phyloP scores from a whole-genome alignment of 1,139 yeast species.

The Taphrina confusa region DNA sequence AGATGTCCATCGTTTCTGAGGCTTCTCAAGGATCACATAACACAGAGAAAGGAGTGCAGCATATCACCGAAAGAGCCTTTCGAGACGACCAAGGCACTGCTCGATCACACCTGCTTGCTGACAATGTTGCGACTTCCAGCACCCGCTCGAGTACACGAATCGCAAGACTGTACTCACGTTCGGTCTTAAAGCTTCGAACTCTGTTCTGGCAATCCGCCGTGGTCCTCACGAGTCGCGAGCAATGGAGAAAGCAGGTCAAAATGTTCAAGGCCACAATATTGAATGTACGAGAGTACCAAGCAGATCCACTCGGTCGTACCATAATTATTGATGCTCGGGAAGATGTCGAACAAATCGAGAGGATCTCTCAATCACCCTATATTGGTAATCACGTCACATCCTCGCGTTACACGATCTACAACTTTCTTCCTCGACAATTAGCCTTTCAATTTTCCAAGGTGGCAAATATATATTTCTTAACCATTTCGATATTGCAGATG shows the following conservation, averaged over 20 bases:
- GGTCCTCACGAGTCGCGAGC: too few species aligned
- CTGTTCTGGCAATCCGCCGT: too few species aligned
- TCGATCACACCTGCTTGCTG: too few species aligned
- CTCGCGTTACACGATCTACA: conserved; percentile 76
- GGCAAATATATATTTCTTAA: conserved; percentile 57
- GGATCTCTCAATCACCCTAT: conserved; percentile 66
- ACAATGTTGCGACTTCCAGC: too few species aligned
- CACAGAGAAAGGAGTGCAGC: too few species aligned
- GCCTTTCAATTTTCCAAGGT: conserved; percentile 88
- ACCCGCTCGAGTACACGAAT: too few species aligned
- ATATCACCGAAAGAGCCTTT: too few species aligned
- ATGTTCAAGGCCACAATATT: conserved; percentile 3
- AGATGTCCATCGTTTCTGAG: neutral
- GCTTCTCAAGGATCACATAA: neutral
- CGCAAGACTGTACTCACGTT: too few species aligned
- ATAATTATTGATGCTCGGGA: conserved; percentile 43
- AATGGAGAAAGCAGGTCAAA: neutral
- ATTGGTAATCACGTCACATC: conserved; percentile 73
- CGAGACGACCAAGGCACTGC: too few species aligned
- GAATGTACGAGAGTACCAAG: conserved; percentile 39
- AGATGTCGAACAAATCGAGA: conserved; percentile 55
- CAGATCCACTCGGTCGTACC: conserved; percentile 40
- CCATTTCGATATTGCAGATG: conserved; percentile 87
- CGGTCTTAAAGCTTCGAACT: too few species aligned
- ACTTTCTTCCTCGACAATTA: conserved; percentile 84